Evolutionary conservation across 2,329 filamentous ascomycete species (phyloP), one percentile per base, ranked within the genome.

Genomic region (Torrubiella hemipterigena): DNA sequence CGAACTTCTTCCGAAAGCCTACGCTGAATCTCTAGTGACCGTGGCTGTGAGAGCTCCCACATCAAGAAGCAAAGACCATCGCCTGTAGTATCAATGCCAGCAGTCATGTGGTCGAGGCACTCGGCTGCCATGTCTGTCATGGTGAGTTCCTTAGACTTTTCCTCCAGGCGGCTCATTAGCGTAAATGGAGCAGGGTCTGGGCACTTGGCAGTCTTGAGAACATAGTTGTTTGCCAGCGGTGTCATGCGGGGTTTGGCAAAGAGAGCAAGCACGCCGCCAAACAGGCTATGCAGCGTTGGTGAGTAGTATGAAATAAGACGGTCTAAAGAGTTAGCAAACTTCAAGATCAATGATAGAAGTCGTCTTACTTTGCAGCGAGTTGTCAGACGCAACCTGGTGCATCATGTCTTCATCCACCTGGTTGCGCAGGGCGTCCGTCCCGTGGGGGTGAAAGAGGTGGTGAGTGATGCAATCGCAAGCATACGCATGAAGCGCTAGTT

Each of bases 11-110:
- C 44, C 17, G 63, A 59, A 4, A 81, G 56, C 3, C 51, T 55
- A 9, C 54, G 47, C 48, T 81, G 77, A 29, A 70, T 56, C 3
- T 47, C 36, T 2, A 56, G 42, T 5, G 67, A 75, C 7, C 61
- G 51, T 3, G 73, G 70, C 39, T 72, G 69, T 2, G 77, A 82
- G 3, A 83, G 59, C 46, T 81, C 69, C 66, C 76, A 77, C 70
- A 83, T 77, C 10, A 82, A 58, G 45, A 81, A 81, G 44, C 75
- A 81, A 0, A 82, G 57, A 0, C 65, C 74, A 41, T 82, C 77
- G 12, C 77, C 76, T 0, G 77, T 81, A 1, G 78, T 82, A 42
- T 82, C 77, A 37, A 82, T 80, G 1, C 77, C 78, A 0, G 77
- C 77, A 0, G 69, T 73, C 70, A 82, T 74, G 48, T 82, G 77